Evolutionary conservation across 2,329 filamentous ascomycete genomes (phyloP).

Genomic region (Colletotrichum cordylinicola): DNA sequence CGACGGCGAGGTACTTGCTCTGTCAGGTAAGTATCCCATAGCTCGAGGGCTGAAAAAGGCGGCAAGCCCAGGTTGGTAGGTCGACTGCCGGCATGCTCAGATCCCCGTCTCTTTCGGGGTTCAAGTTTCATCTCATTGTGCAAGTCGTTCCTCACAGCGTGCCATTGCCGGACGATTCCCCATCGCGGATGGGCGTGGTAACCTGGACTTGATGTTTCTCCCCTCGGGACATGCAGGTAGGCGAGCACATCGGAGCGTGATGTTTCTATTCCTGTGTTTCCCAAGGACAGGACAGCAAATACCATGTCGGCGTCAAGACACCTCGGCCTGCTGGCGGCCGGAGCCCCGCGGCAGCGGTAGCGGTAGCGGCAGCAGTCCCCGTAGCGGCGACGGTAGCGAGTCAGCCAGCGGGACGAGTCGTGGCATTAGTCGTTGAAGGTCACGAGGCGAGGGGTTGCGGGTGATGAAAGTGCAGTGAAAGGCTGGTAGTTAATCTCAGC

Average conservation of each 20-base stretch:
- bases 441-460: background rate
- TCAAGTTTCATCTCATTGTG: conserved; percentile 21
- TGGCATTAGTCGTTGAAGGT: background rate
- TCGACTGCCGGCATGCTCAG: conserved; percentile 19
- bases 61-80: background rate
- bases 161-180: conserved; percentile 17
- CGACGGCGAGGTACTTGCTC: background rate
- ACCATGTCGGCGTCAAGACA: conserved; percentile 4
- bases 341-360: background rate
- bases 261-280: conserved; percentile 21
- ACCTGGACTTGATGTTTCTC: conserved; percentile 9
- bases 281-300: background rate
- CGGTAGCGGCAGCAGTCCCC: background rate
- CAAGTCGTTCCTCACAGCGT: conserved; percentile 17
- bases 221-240: background rate
- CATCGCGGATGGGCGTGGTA: background rate
- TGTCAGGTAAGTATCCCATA: background rate
- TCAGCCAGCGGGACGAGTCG: background rate
- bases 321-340: conserved; percentile 2
- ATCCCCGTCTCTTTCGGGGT: conserved; percentile 10
- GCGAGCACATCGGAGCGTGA: conserved; percentile 1
- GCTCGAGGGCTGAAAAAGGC: background rate
- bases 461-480: background rate
- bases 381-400: background rate
- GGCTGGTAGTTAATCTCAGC: conserved; percentile 18